Base-by-base conservation (phyloP, 768 basidiomycete genomes). In the Tephrocybe sp. region DNA sequence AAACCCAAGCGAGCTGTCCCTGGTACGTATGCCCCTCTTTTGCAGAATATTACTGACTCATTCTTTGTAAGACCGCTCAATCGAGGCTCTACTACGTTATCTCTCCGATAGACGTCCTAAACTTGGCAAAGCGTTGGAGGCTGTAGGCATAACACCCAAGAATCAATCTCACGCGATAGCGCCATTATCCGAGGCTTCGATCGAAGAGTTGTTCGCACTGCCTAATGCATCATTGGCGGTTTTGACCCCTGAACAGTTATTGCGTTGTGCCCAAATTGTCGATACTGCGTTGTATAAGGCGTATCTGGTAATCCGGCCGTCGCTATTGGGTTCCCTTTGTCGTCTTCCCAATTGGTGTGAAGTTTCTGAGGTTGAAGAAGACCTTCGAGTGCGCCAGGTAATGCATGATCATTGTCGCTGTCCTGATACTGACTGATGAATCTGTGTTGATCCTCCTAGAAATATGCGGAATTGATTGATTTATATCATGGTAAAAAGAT, bases 321-420 rank as follows among this genome's bases (percentile, higher is more conserved):
- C 77, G 11, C 70, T 99, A 49, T 71, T 98, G 9, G 92, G 91
- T 0, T 83, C 91, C 25, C 67, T 98, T 42, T 98, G 96, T 67
- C 80, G 96, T 35, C 73, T 96, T 21, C 82, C 91, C 2, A 98
- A 97, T 66, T 99, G 94, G 93, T 98, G 96, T 66, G 97, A 98
- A 62, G 94, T 98, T 1, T 84, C 83, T 4, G 90, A 95, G 60
- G 91, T 95, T 1, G 94, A 99, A 64, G 92, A 89, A 62, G 81
- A 92, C 52, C 69, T 99, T 44, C 78, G 83, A 49, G 81, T 80
- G 24, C 80, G 87, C 28, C 86, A 88, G 82, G 95, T 92, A 46
- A 49, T 2, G 15, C 48, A 25, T 77, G 60, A 16, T 9, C 12
- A n/a, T 31, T 9, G 40, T 44, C 13, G 18, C 44, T 43, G 36